phyloP scores from a whole-genome alignment of 2,329 filamentous ascomycete genomes.

The Onygena corvina region DNA sequence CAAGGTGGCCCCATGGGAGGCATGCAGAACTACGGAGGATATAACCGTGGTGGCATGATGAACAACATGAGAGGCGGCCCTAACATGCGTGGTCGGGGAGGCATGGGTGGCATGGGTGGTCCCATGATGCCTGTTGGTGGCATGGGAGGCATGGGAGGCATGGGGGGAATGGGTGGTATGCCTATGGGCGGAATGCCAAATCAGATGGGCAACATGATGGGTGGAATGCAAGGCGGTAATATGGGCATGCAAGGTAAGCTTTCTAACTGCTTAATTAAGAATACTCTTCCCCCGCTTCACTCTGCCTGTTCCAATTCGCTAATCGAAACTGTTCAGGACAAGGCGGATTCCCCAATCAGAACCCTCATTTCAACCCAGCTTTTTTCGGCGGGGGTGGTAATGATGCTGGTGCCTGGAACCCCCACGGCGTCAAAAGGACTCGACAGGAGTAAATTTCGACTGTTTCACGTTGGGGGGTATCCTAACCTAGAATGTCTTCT shows the following conservation, averaged over 20 bases:
- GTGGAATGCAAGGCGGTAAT: conserved; percentile 33
- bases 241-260: conserved; percentile 40
- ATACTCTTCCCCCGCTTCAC: background rate
- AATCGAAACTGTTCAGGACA: conserved; percentile 17
- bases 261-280: background rate
- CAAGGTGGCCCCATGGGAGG: conserved; percentile 38
- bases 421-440: conserved; percentile 67
- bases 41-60: conserved; percentile 45
- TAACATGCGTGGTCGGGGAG: conserved; percentile 43
- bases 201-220: conserved; percentile 49
- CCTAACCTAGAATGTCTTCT: too few species aligned
- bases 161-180: conserved; percentile 42
- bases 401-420: conserved; percentile 55
- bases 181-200: conserved; percentile 42
- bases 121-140: conserved; percentile 36
- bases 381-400: conserved; percentile 53
- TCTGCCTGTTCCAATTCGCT: background rate
- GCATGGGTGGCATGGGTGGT: conserved; percentile 44
- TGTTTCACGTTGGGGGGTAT: too few species aligned
- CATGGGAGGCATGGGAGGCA: conserved; percentile 37
- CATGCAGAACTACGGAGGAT: conserved; percentile 39
- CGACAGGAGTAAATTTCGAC: conserved; percentile 49
- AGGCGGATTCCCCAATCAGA: conserved; percentile 55
- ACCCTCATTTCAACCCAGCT: conserved; percentile 58
- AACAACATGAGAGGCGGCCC: conserved; percentile 19